Evolutionary conservation across 2,329 filamentous ascomycete species (phyloP).

Genomic region (Trichoderma brevicompactum): DNA sequence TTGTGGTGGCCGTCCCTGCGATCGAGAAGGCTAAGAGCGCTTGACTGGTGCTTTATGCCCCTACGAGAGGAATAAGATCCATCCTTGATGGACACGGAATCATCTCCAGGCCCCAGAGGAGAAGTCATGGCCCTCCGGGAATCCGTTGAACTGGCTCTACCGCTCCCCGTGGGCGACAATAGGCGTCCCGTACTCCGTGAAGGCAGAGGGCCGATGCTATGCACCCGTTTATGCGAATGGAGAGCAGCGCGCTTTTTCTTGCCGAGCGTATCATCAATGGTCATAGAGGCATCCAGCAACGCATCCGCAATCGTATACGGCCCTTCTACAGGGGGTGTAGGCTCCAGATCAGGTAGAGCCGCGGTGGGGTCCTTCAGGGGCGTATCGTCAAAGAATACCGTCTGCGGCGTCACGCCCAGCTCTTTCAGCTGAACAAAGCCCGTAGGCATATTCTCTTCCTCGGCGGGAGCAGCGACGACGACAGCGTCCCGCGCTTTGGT

Average conservation of each 20-base stretch:
- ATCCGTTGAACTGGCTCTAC: slow-evolving; percentile 44
- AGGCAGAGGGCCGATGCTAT: slow-evolving; percentile 43
- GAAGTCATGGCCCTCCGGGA: slow-evolving; percentile 44
- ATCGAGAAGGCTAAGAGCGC: slow-evolving; percentile 63
- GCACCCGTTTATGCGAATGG: slow-evolving; percentile 55
- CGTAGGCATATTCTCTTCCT: slow-evolving; percentile 41
- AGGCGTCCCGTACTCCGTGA: slow-evolving; percentile 35
- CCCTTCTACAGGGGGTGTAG: slow-evolving; percentile 39
- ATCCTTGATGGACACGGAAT: slow-evolving; percentile 46
- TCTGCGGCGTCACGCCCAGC: slow-evolving; percentile 80
- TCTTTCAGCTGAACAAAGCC: slow-evolving; percentile 72
- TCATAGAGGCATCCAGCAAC: slow-evolving; percentile 87
- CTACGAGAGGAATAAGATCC: slow-evolving; percentile 50
- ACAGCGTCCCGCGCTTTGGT: slow-evolving; percentile 63
- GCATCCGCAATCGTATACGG: slow-evolving; percentile 88
- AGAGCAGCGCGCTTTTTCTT: slow-evolving; percentile 56
- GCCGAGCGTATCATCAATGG: slow-evolving; percentile 71
- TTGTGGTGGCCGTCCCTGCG: slow-evolving; percentile 62
- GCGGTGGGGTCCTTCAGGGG: slow-evolving; percentile 52
- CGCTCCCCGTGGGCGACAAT: slow-evolving; percentile 40
- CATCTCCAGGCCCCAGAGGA: slow-evolving; percentile 38
- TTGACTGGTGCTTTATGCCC: slow-evolving; percentile 60
- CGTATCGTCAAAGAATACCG: slow-evolving; percentile 87
- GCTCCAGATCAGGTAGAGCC: slow-evolving; percentile 39
- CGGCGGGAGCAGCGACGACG: slow-evolving; percentile 33